Base-by-base conservation (phyloP, 1,284 basidiomycete species). In the Caloboletus firmus region DNA sequence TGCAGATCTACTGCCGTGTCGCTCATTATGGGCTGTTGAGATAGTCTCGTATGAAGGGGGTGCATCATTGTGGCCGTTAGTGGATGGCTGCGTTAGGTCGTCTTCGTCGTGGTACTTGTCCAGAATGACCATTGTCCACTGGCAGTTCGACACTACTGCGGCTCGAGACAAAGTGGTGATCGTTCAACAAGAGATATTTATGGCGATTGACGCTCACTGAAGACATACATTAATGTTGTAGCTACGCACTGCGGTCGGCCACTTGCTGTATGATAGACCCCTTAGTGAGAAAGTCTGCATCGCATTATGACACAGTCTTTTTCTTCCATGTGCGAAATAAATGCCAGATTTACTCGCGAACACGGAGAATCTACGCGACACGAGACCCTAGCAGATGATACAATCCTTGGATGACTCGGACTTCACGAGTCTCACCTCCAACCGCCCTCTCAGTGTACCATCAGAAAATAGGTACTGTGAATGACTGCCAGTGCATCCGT, bases 11-110 rank as follows among this genome's bases (percentile, higher is more conserved):
- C 8, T 20, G 18, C 28, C 26, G 7, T 39, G 24, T 10, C 20
- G 58, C 31, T 34, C 32, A 35, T 26, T 10, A 3, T 12, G 13
- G 7, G 26, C 24, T 12, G 48, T 4, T 12, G 57, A n/a, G 42
- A 65, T 46, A 30, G 49, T 46, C 24, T 63, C 64, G 24, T 66
- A 63, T 7, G 64, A 62, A 31, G 59, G 62, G n/a, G 64, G 64
- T 18, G 59, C 48, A n/a, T 64, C 64, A 3, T 11, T 13, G 37
- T 26, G 31, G 26, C 8, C 18, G 10, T 49, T 36, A 11, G 51
- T 5, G 11, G 52, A 36, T 17, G 50, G 10, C 24, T 44, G 50
- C 8, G 31, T 17, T 12, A 39, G 8, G 4, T 49, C 49, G 24
- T 52, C 62, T 52, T 51, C 36, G 31, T 52, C 52, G 34, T 45